A percentile compares a stretch with the other conserved stretches of the same genome.
phyloP scores from a whole-genome alignment of 225 moss, liverwort and hornwort genomes.

The Straminergon stramineum region DNA sequence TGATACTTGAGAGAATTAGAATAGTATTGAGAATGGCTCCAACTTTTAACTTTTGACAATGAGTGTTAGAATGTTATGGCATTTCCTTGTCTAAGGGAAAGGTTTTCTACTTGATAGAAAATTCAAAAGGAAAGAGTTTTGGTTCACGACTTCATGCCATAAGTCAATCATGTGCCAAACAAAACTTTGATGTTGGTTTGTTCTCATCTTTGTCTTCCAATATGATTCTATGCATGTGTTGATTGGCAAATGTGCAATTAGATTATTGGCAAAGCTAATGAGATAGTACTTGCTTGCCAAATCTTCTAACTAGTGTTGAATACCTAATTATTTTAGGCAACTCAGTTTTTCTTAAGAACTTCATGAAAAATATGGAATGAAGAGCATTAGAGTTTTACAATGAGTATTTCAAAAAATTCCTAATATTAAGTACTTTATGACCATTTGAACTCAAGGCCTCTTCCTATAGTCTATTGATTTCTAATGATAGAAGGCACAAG shows the following conservation, averaged over 20 bases:
- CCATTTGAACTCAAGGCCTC: too few species aligned
- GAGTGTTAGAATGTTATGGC: neutral
- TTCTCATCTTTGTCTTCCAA: neutral
- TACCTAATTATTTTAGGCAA: neutral
- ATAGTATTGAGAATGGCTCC: too few species aligned
- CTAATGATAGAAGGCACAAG: neutral
- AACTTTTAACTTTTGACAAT: neutral
- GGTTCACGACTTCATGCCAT: neutral
- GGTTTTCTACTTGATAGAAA: neutral
- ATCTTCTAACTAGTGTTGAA: neutral
- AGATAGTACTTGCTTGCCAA: neutral
- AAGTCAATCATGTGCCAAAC: neutral
- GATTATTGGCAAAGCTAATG: neutral
- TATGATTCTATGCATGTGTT: neutral
- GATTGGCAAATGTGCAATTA: neutral
- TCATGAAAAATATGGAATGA: neutral
- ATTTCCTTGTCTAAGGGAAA: neutral
- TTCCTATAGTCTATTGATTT: neutral
- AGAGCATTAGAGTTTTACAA: neutral
- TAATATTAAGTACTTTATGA: neutral
- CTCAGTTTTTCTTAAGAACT: neutral
- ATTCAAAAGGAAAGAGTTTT: neutral
- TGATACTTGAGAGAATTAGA: too few species aligned
- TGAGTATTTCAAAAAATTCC: neutral
- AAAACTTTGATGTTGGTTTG: neutral